Evolutionary conservation across 768 basidiomycete species (phyloP), one percentile per base, ranked within the genome.

Genomic region (Lactarius deliciosus): DNA sequence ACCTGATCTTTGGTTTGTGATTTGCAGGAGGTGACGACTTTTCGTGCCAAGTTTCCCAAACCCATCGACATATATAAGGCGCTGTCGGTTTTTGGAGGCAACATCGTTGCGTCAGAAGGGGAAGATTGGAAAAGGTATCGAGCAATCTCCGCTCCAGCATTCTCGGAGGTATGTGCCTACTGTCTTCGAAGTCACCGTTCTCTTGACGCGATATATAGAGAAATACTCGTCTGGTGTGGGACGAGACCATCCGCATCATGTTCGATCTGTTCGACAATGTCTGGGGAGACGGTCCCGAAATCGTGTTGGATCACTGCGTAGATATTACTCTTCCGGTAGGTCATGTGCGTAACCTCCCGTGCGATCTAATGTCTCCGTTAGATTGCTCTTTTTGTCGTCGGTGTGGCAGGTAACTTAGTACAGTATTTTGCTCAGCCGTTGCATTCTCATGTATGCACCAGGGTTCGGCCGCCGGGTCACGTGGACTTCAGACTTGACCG

Each of bases 41-140:
- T 79, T 34, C 78, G 84, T 11, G 74, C 79, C 11, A 80, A 81
- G 20, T 89, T 87, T 69, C 83, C 85, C 0, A 89, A 89, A 70
- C 82, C 85, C 9, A 70, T 83, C 0, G 68, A 80, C 5, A 71
- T 77, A 28, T 89, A 88, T 68, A 66, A 56, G 1, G 68, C 77
- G 18, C 73, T 89, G 20, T 64, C 75, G 1, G 78, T 85, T 63
- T 89, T 82, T 71, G 88, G 88, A 8, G 72, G 72, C 9, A 91
- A 89, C 68, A 84, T 89, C 54, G 81, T 90, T n/a, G 81, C 80
- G 1, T 83, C 85, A 0, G 88, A 89, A 70, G 85, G 83, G 30
- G 82, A 85, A 3, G 80, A 84, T 65, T 90, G 87, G 87, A 87
- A 87, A 73, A 81, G 81, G 38, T 86, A 86, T 68, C 76, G 87